Conservation (phyloP, 2,329 filamentous ascomycete species). For the Chaetomiaceae sp. region DNA sequence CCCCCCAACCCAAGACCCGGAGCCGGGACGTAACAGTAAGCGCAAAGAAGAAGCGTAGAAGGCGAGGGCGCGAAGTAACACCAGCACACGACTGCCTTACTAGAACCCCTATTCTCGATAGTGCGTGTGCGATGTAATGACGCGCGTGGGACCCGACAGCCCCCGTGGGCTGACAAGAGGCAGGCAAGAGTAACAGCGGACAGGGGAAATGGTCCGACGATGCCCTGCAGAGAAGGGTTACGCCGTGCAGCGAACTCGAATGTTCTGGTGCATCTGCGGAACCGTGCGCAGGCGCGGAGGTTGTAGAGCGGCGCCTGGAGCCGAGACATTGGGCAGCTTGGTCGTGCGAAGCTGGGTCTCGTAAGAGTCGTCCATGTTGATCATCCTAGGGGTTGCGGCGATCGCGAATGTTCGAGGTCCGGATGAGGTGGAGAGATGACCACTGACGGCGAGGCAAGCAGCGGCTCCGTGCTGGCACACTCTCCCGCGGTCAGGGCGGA, state of each 20-base stretch:
- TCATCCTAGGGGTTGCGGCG: not conserved
- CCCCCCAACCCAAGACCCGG: too few relatives aligned
- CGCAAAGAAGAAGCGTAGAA: too few relatives aligned
- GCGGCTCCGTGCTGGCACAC: not conserved
- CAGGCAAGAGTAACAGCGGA: not conserved
- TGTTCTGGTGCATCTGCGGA: not conserved
- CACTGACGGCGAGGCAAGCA: not conserved
- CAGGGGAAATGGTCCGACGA: constrained; percentile 10
- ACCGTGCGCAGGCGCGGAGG: not conserved
- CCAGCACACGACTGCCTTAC: not conserved
- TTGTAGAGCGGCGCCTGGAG: not conserved
- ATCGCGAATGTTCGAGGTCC: not conserved
- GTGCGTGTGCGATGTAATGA: constrained; percentile 12
- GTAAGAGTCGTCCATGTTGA: not conserved
- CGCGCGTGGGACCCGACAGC: constrained; percentile 4
- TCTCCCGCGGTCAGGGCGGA: not conserved
- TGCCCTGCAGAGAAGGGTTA: constrained; percentile 6
- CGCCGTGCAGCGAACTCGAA: constrained; percentile 6
- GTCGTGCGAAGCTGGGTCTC: not conserved
- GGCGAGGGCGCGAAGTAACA: not conserved
- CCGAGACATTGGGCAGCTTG: constrained; percentile 3
- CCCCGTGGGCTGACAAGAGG: not conserved
- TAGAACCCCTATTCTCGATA: constrained; percentile 12
- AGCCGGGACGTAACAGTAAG: too few relatives aligned
- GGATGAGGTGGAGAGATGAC: not conserved